A percentile compares a stretch with the other conserved stretches of the same genome.
Conservation (phyloP, 176 grass and related monocot genomes). For the Rhipidocladum racemiflorum region DNA sequence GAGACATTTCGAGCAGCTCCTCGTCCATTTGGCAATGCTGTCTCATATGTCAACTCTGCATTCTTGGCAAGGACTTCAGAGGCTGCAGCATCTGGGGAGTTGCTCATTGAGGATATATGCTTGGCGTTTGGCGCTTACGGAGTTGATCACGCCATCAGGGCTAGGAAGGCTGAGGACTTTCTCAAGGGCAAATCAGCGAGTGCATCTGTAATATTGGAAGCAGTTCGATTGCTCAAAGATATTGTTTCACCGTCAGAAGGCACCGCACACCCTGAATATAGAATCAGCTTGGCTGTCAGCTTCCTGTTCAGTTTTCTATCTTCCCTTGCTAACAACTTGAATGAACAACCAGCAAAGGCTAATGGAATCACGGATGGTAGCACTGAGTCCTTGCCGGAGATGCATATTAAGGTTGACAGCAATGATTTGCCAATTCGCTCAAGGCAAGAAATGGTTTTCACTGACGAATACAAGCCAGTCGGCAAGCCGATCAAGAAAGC, state of each 20-base stretch:
- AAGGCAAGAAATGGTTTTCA: constrained; percentile 54
- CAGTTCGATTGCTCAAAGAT: constrained; percentile 50
- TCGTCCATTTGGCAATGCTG: constrained; percentile 81
- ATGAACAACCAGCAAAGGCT: constrained; percentile 10
- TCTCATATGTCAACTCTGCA: constrained; percentile 76
- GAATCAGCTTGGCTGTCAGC: constrained; percentile 59
- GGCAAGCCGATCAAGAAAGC: constrained; percentile 68
- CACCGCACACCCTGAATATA: constrained; percentile 64
- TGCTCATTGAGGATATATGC: constrained; percentile 50
- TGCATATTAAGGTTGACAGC: not conserved
- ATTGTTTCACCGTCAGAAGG: constrained; percentile 51
- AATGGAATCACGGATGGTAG: constrained; percentile 24
- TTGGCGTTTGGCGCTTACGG: constrained; percentile 78
- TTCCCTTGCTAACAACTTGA: constrained; percentile 42
- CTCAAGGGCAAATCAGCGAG: constrained; percentile 58
- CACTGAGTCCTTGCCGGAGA: not conserved
- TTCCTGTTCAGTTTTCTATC: constrained; percentile 78
- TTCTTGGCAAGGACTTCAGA: constrained; percentile 59
- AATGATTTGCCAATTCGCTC: constrained; percentile 47
- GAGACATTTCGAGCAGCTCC: constrained; percentile 73
- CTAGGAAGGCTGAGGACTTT: constrained; percentile 67
- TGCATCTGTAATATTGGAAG: constrained; percentile 53
- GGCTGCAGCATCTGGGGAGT: constrained; percentile 36
- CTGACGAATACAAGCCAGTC: constrained; percentile 63
- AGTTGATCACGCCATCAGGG: constrained; percentile 55